Base-by-base conservation (phyloP, 208 protist species). In the Leishmania lainsoni region DNA sequence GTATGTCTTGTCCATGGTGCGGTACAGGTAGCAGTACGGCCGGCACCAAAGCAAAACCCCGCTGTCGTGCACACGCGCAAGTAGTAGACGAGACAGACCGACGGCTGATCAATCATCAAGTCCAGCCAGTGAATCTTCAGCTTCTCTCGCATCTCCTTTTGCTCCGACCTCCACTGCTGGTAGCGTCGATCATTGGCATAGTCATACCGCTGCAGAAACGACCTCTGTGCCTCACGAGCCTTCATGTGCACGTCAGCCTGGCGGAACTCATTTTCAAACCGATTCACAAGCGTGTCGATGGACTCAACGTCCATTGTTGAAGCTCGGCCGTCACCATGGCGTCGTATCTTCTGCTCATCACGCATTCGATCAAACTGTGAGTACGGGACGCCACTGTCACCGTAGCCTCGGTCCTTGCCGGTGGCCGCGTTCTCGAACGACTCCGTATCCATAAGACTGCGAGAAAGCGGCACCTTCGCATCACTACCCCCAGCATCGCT, bases 1-100 rank as follows among this genome's bases (percentile, higher is more conserved):
- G 87, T 97, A 98, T 70, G 91, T 86, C 84, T 92, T 93, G 85
- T 98, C 95, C 91, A 98, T 98, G 48, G 93, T 96, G 66, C 93
- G 95, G 80, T 95, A 96, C 5, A 98, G 86, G 76, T 95, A 93
- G 82, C 75, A 1, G 90, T 95, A 12, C 95, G 87, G 6, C 91
- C 95, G 9, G 90, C 22, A n/a, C 93, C 95, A 84, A 96, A 94
- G 78, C 90, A 93, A 26, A 95, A 70, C 0, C 95, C 95, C 0
- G 88, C 84, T 22, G 92, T 95, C 20, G 92, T 96, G 78, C 80
- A 89, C 42, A 96, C 78, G 16, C 93, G 91, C 66, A 92, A 71
- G 12, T 90, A 86, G 79, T 94, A 96, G 29, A 92, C 87, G 54
- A 94, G 49, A 22, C 84, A 87, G 20, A 81, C 68, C 9, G 79